Evolutionary conservation across 768 basidiomycete genomes (phyloP).

Genomic region (Tricholoma terreum): DNA sequence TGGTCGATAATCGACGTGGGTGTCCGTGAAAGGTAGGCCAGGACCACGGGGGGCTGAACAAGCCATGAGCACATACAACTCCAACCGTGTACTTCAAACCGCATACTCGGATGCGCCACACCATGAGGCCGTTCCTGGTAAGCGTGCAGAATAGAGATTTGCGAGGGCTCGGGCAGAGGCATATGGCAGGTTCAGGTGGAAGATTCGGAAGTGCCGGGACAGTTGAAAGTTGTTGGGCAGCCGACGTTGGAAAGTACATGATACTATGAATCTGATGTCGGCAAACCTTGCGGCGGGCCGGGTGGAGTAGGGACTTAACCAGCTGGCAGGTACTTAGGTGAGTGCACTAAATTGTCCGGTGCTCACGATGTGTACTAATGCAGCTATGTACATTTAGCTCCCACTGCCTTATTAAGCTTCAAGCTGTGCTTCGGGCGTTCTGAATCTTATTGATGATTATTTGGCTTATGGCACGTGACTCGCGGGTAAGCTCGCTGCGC

Average conservation of each 20-base stretch:
- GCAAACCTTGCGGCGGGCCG: background rate
- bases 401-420: too few relatives aligned
- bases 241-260: slow-evolving; percentile 88
- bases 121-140: slow-evolving; percentile 64
- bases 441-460: too few relatives aligned
- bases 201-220: slow-evolving; percentile 66
- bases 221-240: slow-evolving; percentile 69
- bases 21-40: slow-evolving; percentile 75
- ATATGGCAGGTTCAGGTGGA: slow-evolving; percentile 55
- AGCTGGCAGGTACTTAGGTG: too few relatives aligned
- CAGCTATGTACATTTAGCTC: too few relatives aligned
- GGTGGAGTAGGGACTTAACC: too few relatives aligned
- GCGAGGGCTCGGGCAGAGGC: slow-evolving; percentile 61
- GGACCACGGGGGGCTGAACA: slow-evolving; percentile 62
- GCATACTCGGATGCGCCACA: slow-evolving; percentile 82
- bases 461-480: too few relatives aligned
- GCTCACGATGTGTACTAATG: too few relatives aligned
- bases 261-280: too few relatives aligned
- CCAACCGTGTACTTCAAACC: background rate
- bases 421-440: too few relatives aligned
- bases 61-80: background rate
- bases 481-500: too few relatives aligned
- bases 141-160: slow-evolving; percentile 78
- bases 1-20: slow-evolving; percentile 75
- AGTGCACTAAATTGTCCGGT: too few relatives aligned